Evolutionary conservation across 1,284 basidiomycete genomes (phyloP).

Genomic region (Ustilago xerochloae): DNA sequence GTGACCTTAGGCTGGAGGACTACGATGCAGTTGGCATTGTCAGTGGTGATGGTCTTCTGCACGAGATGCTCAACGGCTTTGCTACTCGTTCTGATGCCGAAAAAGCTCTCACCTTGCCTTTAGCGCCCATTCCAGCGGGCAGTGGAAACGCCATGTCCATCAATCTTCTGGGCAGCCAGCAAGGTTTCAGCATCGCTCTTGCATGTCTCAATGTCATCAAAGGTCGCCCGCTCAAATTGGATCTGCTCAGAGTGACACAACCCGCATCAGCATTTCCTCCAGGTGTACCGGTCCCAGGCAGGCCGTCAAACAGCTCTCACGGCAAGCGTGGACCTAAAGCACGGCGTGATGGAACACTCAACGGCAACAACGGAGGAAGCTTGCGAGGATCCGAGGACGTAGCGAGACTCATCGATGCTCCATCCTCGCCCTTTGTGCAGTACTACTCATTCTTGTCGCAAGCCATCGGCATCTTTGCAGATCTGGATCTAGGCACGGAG

Average conservation of each 20-base stretch:
- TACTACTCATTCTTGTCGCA: slow-evolving; percentile 89
- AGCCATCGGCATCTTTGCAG: slow-evolving; percentile 89
- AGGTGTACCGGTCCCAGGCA: slow-evolving; percentile 30
- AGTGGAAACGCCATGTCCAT: slow-evolving; percentile 83
- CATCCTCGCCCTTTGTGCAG: slow-evolving; percentile 55
- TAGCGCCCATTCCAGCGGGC: slow-evolving; percentile 89
- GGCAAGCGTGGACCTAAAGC: slow-evolving; percentile 17
- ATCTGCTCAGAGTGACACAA: slow-evolving; percentile 84
- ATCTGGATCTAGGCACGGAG: slow-evolving; percentile 81
- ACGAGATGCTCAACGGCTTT: slow-evolving; percentile 93
- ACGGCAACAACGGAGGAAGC: slow-evolving; percentile 11
- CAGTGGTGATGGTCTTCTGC: slow-evolving; percentile 88
- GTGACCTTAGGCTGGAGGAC: slow-evolving; percentile 74
- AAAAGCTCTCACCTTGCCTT: slow-evolving; percentile 78
- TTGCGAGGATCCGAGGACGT: slow-evolving; percentile 32
- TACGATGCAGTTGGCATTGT: slow-evolving; percentile 78
- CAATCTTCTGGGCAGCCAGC: slow-evolving; percentile 73
- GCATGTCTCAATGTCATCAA: slow-evolving; percentile 88
- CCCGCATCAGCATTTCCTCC: slow-evolving; percentile 67
- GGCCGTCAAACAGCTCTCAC: background rate
- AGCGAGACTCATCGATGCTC: slow-evolving; percentile 34
- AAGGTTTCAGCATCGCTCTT: slow-evolving; percentile 63
- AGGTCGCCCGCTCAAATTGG: slow-evolving; percentile 79
- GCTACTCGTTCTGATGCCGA: slow-evolving; percentile 78
- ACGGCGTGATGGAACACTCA: slow-evolving; percentile 4